Percentiles rank a stretch among this genome's conserved stretches.
These are phyloP conservation scores for Dryas integrifolia DNA, from an alignment of 331 rosid genomes.

Conservation along the genomic window DNA sequence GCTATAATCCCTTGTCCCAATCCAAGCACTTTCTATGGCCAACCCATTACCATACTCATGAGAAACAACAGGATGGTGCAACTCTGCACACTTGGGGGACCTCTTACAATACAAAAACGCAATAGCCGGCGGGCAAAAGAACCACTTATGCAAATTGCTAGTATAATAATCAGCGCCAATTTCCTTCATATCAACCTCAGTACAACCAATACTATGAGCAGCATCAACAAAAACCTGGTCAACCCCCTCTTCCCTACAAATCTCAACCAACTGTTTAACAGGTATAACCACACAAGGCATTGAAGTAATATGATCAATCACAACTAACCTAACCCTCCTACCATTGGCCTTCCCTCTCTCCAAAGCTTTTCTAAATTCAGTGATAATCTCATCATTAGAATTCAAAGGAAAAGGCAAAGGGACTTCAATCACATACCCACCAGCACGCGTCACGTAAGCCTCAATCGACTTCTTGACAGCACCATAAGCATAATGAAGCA, in stretches of 20 bases:
- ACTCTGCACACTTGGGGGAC: slow-evolving; percentile 35
- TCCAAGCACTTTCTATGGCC: slow-evolving; percentile 93
- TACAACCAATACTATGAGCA: slow-evolving; percentile 86
- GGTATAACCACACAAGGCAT: slow-evolving; percentile 91
- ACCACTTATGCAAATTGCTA: slow-evolving; percentile 93
- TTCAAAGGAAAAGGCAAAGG: slow-evolving; percentile 73
- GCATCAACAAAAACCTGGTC: slow-evolving; percentile 88
- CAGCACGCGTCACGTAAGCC: slow-evolving; percentile 82
- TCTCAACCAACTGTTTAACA: slow-evolving; percentile 64
- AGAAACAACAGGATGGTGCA: slow-evolving; percentile 96
- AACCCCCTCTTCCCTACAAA: slow-evolving; percentile 91
- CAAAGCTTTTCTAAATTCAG: slow-evolving; percentile 66
- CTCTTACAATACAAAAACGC: slow-evolving; percentile 68
- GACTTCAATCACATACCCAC: slow-evolving; percentile 78
- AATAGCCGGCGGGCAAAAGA: slow-evolving; percentile 88
- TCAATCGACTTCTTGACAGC: slow-evolving; percentile 82
- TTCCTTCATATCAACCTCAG: slow-evolving; percentile 73
- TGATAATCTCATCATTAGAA: slow-evolving; percentile 61
- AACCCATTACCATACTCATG: slow-evolving; percentile 93
- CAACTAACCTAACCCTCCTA: slow-evolving; percentile 69
- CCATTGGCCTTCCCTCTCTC: slow-evolving; percentile 64
- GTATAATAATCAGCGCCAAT: slow-evolving; percentile 94
- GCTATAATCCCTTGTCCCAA: slow-evolving; percentile 95
- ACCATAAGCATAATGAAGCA: slow-evolving; percentile 91
- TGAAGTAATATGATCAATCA: slow-evolving; percentile 90